Evolutionary conservation across 129 eudicot genomes (phyloP), one percentile per base, ranked within the genome.

Genomic region (Heracleum sosnowskyi): DNA sequence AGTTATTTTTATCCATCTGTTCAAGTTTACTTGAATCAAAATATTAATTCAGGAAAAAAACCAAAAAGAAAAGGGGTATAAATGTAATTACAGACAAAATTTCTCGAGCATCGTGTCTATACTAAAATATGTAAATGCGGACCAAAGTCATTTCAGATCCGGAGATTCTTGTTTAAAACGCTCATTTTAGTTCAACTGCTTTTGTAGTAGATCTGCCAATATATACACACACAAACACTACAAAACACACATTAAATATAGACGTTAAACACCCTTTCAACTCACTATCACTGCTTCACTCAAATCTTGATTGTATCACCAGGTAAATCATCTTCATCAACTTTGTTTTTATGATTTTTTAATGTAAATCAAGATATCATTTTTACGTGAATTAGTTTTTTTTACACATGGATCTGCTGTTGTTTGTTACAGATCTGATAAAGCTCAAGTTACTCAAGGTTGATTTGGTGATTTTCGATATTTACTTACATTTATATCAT

Each of bases 371-470:
- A 49, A 49, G 57, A 4, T 17, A n/a, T 24, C 9, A 0, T n/a
- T 62, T 57, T n/a, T n/a, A 8, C 3, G 37, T 42, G 37, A 44
- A 42, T 44, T 74, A 24, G 77, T 44, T 15, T 28, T 4, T 4
- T 15, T 42, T 15, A 18, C 26, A 17, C 26, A 42, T 74, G 79
- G 64, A 44, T 33, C 31, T 83, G 74, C 6, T 37, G 39, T 81
- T 37, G 41, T 77, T 81, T 77, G 39, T 24, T 55, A 16, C 86
- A 89, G 94, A 91, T 91, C 94, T 87, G 91, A 77, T 79, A 68
- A 74, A 77, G 76, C 71, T 64, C 34, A 66, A 76, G 82, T 49
- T 76, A 51, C 78, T 41, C 82, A 81, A 64, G 77, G 33, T 57
- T 64, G 70, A 49, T 7, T 75, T 71, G 82, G 78, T 80, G 31